Conservation (phyloP, 441 rosid genomes). For the Macaranga tanarius region DNA sequence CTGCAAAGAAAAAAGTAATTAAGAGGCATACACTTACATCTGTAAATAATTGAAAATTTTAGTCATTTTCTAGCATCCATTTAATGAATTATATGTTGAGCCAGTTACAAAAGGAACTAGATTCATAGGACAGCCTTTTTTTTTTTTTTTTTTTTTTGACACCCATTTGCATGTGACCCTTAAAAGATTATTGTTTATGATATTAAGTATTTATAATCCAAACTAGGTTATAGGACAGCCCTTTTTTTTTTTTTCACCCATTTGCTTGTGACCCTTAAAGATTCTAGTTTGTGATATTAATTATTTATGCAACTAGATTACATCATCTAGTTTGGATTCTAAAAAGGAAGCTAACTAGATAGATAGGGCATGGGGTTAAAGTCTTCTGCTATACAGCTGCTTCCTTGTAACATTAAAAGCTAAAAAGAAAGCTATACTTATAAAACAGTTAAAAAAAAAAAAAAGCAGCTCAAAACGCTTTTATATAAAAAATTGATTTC, state of each 20-base stretch:
- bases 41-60: not conserved
- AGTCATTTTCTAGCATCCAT: conserved; percentile 20
- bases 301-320: not conserved
- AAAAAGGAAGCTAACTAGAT: not conserved
- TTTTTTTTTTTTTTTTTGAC: too few relatives aligned
- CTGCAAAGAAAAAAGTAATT: conserved; percentile 32
- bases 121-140: too few relatives aligned
- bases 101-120: not conserved
- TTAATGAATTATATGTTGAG: not conserved
- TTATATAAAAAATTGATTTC: not conserved
- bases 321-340: conserved; percentile 4
- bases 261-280: not conserved
- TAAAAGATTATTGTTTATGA: not conserved
- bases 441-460: too few relatives aligned
- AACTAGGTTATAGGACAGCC: not conserved
- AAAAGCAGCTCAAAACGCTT: too few relatives aligned
- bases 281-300: not conserved
- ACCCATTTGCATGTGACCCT: too few relatives aligned
- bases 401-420: not conserved
- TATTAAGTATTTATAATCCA: not conserved
- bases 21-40: not conserved
- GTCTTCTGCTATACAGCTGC: conserved; percentile 11
- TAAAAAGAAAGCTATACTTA: conserved; percentile 3
- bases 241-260: too few relatives aligned
- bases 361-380: not conserved